A percentile compares a stretch with the other conserved stretches of the same genome.
phyloP scores from a whole-genome alignment of 768 basidiomycete species.

The Sarcodon sp. region DNA sequence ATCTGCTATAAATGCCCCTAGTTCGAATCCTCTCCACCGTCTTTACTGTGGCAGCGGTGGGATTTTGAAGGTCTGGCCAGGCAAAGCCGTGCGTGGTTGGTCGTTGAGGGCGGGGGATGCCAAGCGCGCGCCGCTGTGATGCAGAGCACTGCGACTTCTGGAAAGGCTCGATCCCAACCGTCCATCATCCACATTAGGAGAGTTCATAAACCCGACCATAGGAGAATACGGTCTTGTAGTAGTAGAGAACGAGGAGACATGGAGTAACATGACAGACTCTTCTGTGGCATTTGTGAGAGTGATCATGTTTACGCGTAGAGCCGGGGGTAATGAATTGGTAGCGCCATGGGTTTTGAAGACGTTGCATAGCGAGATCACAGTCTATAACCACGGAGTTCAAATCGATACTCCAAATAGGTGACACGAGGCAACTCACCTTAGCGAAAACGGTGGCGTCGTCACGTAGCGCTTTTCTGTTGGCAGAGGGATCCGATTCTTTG shows the following conservation, averaged over 20 bases:
- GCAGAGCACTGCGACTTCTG: too few species aligned
- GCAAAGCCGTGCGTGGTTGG: too few species aligned
- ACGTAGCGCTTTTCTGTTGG: conserved; percentile 49
- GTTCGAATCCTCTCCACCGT: too few species aligned
- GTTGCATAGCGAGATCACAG: conserved; percentile 66
- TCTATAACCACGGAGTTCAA: conserved; percentile 23
- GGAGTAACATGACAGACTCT: conserved; percentile 77
- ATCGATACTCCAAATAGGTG: not conserved
- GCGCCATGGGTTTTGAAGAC: conserved; percentile 53
- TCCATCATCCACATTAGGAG: too few species aligned
- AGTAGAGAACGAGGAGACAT: conserved; percentile 72
- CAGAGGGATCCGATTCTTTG: conserved; percentile 38
- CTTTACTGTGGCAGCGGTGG: too few species aligned
- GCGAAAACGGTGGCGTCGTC: conserved; percentile 74
- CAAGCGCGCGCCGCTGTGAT: too few species aligned
- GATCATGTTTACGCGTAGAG: conserved; percentile 58
- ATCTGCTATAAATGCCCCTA: too few species aligned
- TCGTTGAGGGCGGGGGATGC: too few species aligned
- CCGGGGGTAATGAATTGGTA: conserved; percentile 39
- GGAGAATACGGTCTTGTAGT: conserved; percentile 52
- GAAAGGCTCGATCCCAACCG: too few species aligned
- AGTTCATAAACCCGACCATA: conserved; percentile 16
- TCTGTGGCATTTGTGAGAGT: conserved; percentile 75
- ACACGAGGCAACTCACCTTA: conserved; percentile 38
- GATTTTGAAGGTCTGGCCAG: too few species aligned